Evolutionary conservation across 2,329 filamentous ascomycete species (phyloP), one percentile per base, ranked within the genome.

Genomic region (Penicillium carneum): DNA sequence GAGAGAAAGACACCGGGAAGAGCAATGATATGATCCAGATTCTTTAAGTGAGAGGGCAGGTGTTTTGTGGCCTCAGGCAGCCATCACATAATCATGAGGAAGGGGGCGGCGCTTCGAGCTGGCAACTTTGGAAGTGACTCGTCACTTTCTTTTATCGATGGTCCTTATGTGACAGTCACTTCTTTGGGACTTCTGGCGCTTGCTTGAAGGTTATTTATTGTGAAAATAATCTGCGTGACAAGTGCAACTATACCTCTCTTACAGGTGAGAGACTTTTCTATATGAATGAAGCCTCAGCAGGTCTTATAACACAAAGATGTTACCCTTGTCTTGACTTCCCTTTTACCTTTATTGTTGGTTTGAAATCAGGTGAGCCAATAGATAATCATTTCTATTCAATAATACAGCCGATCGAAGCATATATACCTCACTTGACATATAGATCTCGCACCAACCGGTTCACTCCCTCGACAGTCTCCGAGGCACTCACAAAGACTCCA

Each of bases 41-140:
- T 55, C 42, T 48, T 48, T 8, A 29, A 29, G 41, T 55, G 11
- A 55, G 52, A 55, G 52, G 18, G 52, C 31, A 38, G 31, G 38
- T 55, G 42, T 55, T 55, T 29, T 47, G 4, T 29, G 31, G 52
- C 52, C 52, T 55, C 11, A 55, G 52, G 52, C 52, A 55, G 9
- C 0, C 29, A 55, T 55, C 42, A 55, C 52, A 48, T 55, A 47
- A 47, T 55, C 52, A 55, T 38, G 41, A 47, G 52, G 52, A 55
- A 38, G 51, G 50, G 49, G 26, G 14, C 26, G 48, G 48, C 39
- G 48, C 39, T 34, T 18, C 3, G 16, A 47, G 12, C 14, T 16
- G 7, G 43, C 41, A 36, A 47, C 29, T 18, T 36, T 14, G 18
- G 31, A 46, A 14, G 31, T 46, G 26, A 54, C 41, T 10, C 2